Evolutionary conservation across 352 stramenopile species (phyloP).

Genomic region (Pythium grandisporangium): DNA sequence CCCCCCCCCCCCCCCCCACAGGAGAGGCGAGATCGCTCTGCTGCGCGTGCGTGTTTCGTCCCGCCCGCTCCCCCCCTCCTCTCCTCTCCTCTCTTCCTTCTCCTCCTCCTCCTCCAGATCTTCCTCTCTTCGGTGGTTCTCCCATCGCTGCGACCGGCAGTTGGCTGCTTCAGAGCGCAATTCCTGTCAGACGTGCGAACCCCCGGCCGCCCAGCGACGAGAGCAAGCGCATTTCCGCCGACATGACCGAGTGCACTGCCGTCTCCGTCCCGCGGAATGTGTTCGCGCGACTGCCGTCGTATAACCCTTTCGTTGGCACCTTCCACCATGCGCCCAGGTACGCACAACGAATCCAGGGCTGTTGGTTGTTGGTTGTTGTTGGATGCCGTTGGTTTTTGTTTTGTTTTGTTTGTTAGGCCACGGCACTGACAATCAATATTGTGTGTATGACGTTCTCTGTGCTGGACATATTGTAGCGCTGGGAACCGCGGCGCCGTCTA

Average conservation of each 20-base stretch:
- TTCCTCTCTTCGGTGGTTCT: too few relatives aligned
- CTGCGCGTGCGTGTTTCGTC: conserved; percentile 11
- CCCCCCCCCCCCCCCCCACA: too few relatives aligned
- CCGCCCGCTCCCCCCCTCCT: conserved; percentile 2
- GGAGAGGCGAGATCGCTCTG: too few relatives aligned
- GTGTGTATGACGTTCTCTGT: too few relatives aligned
- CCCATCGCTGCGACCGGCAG: too few relatives aligned
- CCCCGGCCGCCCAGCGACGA: background rate
- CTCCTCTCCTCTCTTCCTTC: conserved; percentile 2
- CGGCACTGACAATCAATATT: too few relatives aligned
- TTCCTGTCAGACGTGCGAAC: background rate
- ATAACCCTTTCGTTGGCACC: conserved; percentile 86
- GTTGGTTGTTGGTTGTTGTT: background rate
- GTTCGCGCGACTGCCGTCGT: conserved; percentile 76
- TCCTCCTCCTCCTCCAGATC: background rate
- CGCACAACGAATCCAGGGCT: background rate
- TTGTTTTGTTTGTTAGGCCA: background rate
- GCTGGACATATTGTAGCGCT: conserved; percentile 23
- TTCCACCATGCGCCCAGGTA: conserved; percentile 87
- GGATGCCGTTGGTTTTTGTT: background rate
- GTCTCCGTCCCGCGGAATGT: conserved; percentile 43
- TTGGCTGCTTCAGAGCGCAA: too few relatives aligned
- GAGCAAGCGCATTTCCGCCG: background rate
- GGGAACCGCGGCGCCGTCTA: conserved; percentile 82
- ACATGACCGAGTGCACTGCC: conserved; percentile 28